Base-by-base conservation (phyloP, 129 eudicot species). In the Pulicaria dysenterica region DNA sequence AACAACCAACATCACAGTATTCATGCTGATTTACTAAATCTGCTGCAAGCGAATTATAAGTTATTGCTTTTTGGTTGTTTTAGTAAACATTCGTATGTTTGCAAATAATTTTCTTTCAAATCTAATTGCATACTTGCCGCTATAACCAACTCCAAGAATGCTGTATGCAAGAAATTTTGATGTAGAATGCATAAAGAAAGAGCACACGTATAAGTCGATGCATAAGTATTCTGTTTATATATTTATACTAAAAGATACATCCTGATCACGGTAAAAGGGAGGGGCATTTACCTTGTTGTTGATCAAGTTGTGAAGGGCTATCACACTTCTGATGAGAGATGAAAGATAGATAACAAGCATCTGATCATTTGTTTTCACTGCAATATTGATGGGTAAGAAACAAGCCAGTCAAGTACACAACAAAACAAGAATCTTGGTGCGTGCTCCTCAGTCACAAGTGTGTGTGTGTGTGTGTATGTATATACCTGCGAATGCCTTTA, bases 281-380 rank as follows among this genome's bases (percentile, higher is more conserved):
- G 31, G 31, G 31, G 2, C 1, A 24, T 19, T 73, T 74, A 89
- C 96, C 98, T 92, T 89, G 88, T 89, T 92, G 76, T 93, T 93
- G 81, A 93, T 93, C 88, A 93, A 75, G 77, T 89, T 93, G 80
- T 93, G 98, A 73, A 93, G 96, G 8, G 98, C 98, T 47, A 93
- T 89, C 66, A 93, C 96, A 82, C 98, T 93, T 63, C 98, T 73
- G 85, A 93, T 93, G 31, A 93, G 85, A 49, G 98, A 93, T 19
- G 98, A 93, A 50, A 93, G 90, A 69, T 93, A 93, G 43, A 93
- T 93, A 57, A 93, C 98, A 81, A 93, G 79, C 98, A 93, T 93
- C 92, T 89, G 94, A 73, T 93, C 98, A 69, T 93, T 93, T 48
- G 98, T 93, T 87, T 93, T 93, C 75, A 93, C 98, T 89, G 96